phyloP scores from a whole-genome alignment of 306 rosid species.

The Castanea mollissima region DNA sequence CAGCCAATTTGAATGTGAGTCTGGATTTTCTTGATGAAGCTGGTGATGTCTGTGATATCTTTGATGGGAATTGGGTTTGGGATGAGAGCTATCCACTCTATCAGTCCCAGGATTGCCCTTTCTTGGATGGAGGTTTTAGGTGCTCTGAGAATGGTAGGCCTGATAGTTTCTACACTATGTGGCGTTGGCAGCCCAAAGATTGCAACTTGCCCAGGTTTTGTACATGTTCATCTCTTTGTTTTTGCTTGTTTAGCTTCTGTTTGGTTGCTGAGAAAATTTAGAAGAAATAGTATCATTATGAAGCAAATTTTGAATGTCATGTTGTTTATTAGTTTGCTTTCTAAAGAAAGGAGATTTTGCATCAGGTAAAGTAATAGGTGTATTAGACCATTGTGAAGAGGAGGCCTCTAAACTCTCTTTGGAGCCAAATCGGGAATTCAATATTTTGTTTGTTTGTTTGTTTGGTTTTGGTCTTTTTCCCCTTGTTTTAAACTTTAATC shows the following conservation, averaged over 20 bases:
- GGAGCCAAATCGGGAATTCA: not conserved
- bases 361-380: not conserved
- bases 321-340: not conserved
- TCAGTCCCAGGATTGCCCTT: constrained; percentile 56
- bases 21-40: constrained; percentile 47
- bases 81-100: constrained; percentile 85
- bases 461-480: not conserved
- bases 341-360: not conserved
- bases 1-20: constrained; percentile 12
- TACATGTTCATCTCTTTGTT: not conserved
- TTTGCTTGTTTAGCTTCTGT: constrained; percentile 3
- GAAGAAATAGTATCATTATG: not conserved
- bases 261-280: constrained; percentile 12
- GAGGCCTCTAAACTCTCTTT: not conserved
- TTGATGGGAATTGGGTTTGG: constrained; percentile 89
- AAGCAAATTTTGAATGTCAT: not conserved
- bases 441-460: not conserved
- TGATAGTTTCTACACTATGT: constrained; percentile 65
- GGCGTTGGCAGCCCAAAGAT: constrained; percentile 88
- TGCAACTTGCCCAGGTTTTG: constrained; percentile 87
- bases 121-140: constrained; percentile 72
- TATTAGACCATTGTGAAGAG: not conserved
- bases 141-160: constrained; percentile 77
- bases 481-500: not conserved
- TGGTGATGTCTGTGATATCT: constrained; percentile 55